Evolutionary conservation across 768 basidiomycete species (phyloP).

Genomic region (Lyophyllum decastes): DNA sequence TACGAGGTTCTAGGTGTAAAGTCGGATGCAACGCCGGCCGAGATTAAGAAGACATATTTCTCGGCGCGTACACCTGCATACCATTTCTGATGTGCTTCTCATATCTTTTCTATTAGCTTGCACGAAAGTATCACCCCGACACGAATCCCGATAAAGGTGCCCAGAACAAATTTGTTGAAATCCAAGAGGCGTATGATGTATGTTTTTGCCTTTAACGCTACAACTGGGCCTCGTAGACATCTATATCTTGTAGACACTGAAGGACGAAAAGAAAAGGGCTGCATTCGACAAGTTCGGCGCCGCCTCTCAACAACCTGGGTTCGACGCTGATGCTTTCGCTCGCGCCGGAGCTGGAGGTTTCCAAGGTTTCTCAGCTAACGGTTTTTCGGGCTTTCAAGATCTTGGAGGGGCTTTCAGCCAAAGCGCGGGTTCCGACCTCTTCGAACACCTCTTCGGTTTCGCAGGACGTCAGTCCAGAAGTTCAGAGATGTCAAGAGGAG

Average conservation of each 20-base stretch:
- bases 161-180: slow-evolving; percentile 92
- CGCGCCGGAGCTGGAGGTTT: slow-evolving; percentile 47
- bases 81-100: slow-evolving; percentile 3
- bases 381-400: slow-evolving; percentile 75
- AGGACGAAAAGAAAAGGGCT: slow-evolving; percentile 92
- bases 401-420: slow-evolving; percentile 62
- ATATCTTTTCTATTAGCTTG: slow-evolving; percentile 60
- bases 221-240: slow-evolving; percentile 1
- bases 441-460: slow-evolving; percentile 85
- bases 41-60: slow-evolving; percentile 99
- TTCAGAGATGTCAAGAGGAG: slow-evolving; percentile 57
- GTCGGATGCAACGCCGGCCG: slow-evolving; percentile 77
- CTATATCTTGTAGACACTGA: slow-evolving; percentile 65
- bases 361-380: slow-evolving; percentile 33
- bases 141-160: slow-evolving; percentile 92
- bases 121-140: slow-evolving; percentile 97
- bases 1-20: slow-evolving; percentile 90
- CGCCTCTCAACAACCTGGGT: slow-evolving; percentile 91
- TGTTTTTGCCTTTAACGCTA: slow-evolving; percentile 13
- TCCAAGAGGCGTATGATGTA: slow-evolving; percentile 97
- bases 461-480: slow-evolving; percentile 47
- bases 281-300: slow-evolving; percentile 92
- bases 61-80: slow-evolving; percentile 55
- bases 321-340: slow-evolving; percentile 86
- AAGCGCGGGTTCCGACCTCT: slow-evolving; percentile 63